Percentiles rank a stretch among this genome's conserved stretches.
These are phyloP conservation scores for Salix arbutifolia DNA, from an alignment of 345 rosid species.

Conservation along the genomic window DNA sequence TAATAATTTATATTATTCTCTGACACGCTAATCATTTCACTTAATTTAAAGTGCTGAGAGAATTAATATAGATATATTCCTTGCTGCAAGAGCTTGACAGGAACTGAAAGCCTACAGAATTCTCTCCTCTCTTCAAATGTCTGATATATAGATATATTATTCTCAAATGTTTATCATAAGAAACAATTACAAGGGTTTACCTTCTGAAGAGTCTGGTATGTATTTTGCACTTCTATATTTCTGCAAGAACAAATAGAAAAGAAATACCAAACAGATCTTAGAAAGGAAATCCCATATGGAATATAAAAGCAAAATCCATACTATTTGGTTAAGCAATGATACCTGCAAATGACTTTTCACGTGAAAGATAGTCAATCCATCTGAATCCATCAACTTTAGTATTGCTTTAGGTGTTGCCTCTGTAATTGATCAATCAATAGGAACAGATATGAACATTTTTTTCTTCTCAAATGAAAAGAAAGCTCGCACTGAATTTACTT, in stretches of 20 bases:
- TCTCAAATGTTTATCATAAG: slow-evolving; percentile 10
- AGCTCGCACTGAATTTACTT: slow-evolving; percentile 11
- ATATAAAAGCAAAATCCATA: not conserved
- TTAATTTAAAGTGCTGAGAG: not conserved
- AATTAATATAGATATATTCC: not conserved
- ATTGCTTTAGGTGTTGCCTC: slow-evolving; percentile 94
- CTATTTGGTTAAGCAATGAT: not conserved
- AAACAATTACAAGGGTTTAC: slow-evolving; percentile 29
- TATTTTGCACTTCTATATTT: slow-evolving; percentile 86
- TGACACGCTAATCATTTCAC: not conserved
- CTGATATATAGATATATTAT: too few species aligned
- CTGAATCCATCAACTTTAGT: slow-evolving; percentile 80
- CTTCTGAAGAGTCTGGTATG: slow-evolving; percentile 65
- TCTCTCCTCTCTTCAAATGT: not conserved
- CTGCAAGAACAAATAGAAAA: slow-evolving; percentile 29
- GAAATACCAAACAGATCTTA: not conserved
- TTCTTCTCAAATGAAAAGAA: not conserved
- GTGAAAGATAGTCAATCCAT: slow-evolving; percentile 89
- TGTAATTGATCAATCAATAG: slow-evolving; percentile 21
- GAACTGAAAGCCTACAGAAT: not conserved
- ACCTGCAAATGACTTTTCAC: slow-evolving; percentile 98
- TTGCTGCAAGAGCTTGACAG: not conserved
- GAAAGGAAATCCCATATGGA: not conserved
- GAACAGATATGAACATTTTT: not conserved
- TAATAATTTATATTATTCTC: too few species aligned